Evolutionary conservation across 2,329 filamentous ascomycete genomes (phyloP), one percentile per base, ranked within the genome.

Genomic region (Epichloe typhina): DNA sequence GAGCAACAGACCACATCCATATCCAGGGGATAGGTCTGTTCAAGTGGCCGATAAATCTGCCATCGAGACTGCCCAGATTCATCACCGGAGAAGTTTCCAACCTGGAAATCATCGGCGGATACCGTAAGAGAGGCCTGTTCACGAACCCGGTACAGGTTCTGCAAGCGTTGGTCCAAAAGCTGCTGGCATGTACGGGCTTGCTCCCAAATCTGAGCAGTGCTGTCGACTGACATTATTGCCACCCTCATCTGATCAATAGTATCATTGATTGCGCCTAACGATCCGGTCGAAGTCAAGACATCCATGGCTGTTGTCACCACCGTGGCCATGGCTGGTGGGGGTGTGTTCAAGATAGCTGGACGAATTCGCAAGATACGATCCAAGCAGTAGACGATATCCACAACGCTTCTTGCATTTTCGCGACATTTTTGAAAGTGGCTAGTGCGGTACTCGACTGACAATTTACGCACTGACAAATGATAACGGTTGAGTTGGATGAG

Each of bases 401-500:
- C 62, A 12, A 82, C 66, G 41, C 71, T 66, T 13, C 69, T 69
- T 0, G 80, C 77, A 54, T 82, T 74, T 15, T 74, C 69, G 40
- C 71, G 67, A 26, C 77, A 73, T 13, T 68, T 64, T 39, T 69
- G 66, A 5, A 77, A 67, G 53, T 77, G 72, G 23, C 72, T 69
- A 2, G 62, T 57, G 12, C 74, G 62, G 33, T 67, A 60, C 2
- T 72, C 66, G 0, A 64, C 56, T 3, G 68, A 65, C 3, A 78
- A 62, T 36, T 64, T 65, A 11, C 52, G 55, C 5, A 56, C 59
- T 12, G 69, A 65, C 9, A 72, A 69, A 12, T 73, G 72, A 58
- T 84, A 77, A 39, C 84, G 76, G 57, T 84, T 82, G 33, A 86
- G 69, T 56, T 81, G 80, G 64, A 86, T 76, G 58, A 80, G 65